These are phyloP conservation scores for Paramecium biaurelia DNA, from an alignment of 73 alveolate genomes.

Conservation along the genomic window DNA sequence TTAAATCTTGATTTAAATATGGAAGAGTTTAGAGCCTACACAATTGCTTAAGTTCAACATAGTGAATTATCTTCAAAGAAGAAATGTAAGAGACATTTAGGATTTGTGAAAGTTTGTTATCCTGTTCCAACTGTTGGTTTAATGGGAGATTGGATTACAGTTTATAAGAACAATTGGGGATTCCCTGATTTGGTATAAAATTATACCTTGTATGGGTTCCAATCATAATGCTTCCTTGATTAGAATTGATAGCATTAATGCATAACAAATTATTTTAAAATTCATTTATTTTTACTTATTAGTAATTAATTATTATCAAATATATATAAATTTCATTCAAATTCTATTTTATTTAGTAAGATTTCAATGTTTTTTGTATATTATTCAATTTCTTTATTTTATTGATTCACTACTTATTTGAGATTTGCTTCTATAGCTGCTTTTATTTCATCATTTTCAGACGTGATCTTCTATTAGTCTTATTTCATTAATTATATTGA, in stretches of 20 bases:
- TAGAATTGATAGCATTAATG: not conserved
- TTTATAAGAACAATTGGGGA: not conserved
- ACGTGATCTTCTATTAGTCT: not conserved
- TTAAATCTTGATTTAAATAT: not conserved
- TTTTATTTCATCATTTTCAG: not conserved
- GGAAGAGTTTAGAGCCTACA: not conserved
- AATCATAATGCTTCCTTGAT: not conserved
- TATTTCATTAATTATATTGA: not conserved
- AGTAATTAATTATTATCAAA: not conserved
- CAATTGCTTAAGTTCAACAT: not conserved
- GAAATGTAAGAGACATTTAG: not conserved
- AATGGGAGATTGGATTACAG: not conserved
- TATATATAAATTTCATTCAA: not conserved
- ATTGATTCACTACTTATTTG: not conserved
- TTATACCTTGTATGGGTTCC: not conserved
- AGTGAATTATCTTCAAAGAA: not conserved
- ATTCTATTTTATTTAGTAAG: not conserved
- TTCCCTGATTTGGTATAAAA: not conserved
- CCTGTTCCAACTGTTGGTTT: not conserved
- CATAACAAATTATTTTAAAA: not conserved
- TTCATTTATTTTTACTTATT: not conserved
- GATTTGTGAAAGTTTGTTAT: not conserved
- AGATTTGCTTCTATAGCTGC: not conserved
- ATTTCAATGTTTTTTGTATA: constrained; percentile 4
- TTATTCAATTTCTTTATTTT: not conserved